Base-by-base conservation (phyloP, 2,329 filamentous ascomycete species). In the Fusarium bactridioides region DNA sequence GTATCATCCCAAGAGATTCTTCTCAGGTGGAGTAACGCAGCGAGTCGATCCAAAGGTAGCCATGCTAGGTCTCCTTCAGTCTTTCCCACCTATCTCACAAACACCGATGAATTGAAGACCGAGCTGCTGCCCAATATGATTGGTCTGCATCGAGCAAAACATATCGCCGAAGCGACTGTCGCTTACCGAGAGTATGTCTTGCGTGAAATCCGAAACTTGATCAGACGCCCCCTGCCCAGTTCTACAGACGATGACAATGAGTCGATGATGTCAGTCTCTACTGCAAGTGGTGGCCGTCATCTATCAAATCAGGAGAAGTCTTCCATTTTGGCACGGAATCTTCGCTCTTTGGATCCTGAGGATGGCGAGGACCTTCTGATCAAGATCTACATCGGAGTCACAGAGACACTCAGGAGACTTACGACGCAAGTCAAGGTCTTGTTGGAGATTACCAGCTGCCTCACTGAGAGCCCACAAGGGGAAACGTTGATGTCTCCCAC, bases 171-270 rank as follows among this genome's bases (percentile, higher is more conserved):
- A 40, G 96, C 96, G 25, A 93, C 94, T n/a, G 88, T 91, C 43
- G 90, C 91, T 1, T 98, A 96, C 80, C 90, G 95, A 72, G 94
- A 97, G 44, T 88, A 93, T 1, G 90, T 97, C 18, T 84, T 97
- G 69, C 91, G 93, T 55, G 96, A 99, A 81, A 92, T 98, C 79
- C 93, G 95, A 76, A 91, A 89, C 38, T 85, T 98, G 54, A 95
- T 99, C 55, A 89, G 94, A 60, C 90, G 91, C 64, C 93, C 95
- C 29, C 86, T 99, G 43, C 96, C 96, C 2, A 97, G 94, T 78
- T 97, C 95, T 16, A 96, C 90, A 75, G 96, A 99, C 67, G 95
- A 98, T 74, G 96, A 99, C 79, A 93, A 92, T 69, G 94, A 96
- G 79, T 97, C 94, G 1, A 92, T 95, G 84, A 91, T 95, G 82